These are phyloP conservation scores for Metschnikowia proteae DNA, from an alignment of 805 yeast species.

Conservation along the genomic window DNA sequence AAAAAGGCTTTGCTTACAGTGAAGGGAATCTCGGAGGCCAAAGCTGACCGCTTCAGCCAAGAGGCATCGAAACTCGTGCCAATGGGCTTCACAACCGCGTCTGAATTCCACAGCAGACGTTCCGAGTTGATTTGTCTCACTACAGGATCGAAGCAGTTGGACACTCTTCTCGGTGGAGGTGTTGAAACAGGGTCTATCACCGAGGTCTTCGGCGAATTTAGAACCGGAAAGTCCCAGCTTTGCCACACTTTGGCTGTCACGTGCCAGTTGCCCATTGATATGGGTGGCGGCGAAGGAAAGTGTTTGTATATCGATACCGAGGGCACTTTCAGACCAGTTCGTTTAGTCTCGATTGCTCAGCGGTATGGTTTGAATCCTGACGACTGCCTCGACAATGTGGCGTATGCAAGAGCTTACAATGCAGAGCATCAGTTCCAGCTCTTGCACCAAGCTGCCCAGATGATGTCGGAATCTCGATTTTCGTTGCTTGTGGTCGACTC, in stretches of 20 bases:
- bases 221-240: constrained; percentile 95
- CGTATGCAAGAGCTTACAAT: constrained; percentile 94
- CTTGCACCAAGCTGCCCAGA: constrained; percentile 83
- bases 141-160: constrained; percentile 92
- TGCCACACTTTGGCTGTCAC: constrained; percentile 97
- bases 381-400: constrained; percentile 94
- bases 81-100: constrained; percentile 95
- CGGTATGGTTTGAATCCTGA: constrained; percentile 89
- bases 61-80: constrained; percentile 89
- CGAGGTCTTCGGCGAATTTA: constrained; percentile 93
- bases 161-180: constrained; percentile 93
- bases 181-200: constrained; percentile 96
- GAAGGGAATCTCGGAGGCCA: constrained; percentile 92
- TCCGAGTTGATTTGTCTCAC: constrained; percentile 89
- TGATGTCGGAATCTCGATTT: constrained; percentile 95
- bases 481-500: constrained; percentile 92
- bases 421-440: constrained; percentile 93
- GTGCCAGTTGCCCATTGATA: constrained; percentile 91
- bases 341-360: constrained; percentile 85
- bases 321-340: constrained; percentile 91
- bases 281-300: constrained; percentile 99
- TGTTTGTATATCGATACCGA: constrained; percentile 95
- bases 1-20: constrained; percentile 70
- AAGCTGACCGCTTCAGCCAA: constrained; percentile 77
- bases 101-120: constrained; percentile 86